These are phyloP conservation scores for Penicillium sp. DNA, from an alignment of 2,329 filamentous ascomycete genomes.

Conservation along the genomic window DNA sequence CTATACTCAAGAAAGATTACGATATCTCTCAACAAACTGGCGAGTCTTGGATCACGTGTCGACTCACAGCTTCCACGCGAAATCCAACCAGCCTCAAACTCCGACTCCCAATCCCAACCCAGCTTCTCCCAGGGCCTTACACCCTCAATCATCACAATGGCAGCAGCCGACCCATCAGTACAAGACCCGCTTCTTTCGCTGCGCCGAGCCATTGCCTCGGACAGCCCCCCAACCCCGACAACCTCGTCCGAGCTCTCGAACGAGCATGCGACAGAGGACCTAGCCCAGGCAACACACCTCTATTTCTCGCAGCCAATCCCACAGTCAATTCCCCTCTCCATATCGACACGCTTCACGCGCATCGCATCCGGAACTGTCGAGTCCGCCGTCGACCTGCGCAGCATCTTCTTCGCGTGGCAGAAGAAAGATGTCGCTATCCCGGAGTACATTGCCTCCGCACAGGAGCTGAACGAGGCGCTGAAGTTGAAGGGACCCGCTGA, in stretches of 20 bases:
- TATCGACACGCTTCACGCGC: conserved; percentile 87
- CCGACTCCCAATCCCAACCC: conserved; percentile 3
- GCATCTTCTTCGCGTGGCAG: conserved; percentile 93
- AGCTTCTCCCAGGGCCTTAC: conserved; percentile 22
- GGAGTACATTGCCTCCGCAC: conserved; percentile 84
- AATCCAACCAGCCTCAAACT: conserved; percentile 11
- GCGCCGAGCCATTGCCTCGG: conserved; percentile 75
- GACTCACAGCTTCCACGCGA: conserved; percentile 15
- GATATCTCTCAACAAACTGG: neutral
- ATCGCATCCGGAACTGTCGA: conserved; percentile 74
- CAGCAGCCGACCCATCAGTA: conserved; percentile 51
- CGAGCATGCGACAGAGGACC: conserved; percentile 60
- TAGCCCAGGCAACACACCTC: conserved; percentile 76
- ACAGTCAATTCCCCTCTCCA: conserved; percentile 66
- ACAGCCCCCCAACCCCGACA: conserved; percentile 69
- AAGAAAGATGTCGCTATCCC: conserved; percentile 88
- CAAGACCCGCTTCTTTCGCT: conserved; percentile 80
- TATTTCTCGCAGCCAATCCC: conserved; percentile 66
- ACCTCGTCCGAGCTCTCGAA: conserved; percentile 64
- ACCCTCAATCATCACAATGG: conserved; percentile 47
- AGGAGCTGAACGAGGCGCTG: conserved; percentile 77
- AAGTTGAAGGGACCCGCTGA: conserved; percentile 36
- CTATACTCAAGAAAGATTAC: neutral
- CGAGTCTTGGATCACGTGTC: conserved; percentile 15
- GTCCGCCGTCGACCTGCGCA: conserved; percentile 78